These are phyloP conservation scores for Kodamaea nitidulidarum DNA, from an alignment of 805 yeast genomes.

Conservation along the genomic window DNA sequence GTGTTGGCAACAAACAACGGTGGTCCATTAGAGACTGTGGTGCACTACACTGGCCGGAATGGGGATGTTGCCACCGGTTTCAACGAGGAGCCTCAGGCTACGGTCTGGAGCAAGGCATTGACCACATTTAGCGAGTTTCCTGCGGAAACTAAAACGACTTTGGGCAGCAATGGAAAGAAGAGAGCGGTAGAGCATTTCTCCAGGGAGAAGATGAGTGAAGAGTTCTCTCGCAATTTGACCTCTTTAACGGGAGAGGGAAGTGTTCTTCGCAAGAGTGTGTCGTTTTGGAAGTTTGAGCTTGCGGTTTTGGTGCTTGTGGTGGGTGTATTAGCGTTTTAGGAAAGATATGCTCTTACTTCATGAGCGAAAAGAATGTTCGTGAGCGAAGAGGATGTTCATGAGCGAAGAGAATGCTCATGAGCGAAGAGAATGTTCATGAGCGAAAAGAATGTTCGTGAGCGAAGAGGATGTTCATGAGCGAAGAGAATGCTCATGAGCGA, in stretches of 20 bases:
- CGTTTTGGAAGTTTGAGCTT: constrained; percentile 12
- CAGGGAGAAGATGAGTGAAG: constrained; percentile 41
- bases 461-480: not conserved
- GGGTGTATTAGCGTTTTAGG: constrained; percentile 1
- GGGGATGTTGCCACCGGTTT: constrained; percentile 56
- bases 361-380: not conserved
- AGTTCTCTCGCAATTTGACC: constrained; percentile 19
- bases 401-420: not conserved
- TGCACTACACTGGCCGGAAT: constrained; percentile 27
- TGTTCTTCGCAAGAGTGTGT: constrained; percentile 6
- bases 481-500: not conserved
- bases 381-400: not conserved
- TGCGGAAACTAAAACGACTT: constrained; percentile 12
- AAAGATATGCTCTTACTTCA: too few species aligned
- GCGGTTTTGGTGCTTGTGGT: constrained; percentile 4
- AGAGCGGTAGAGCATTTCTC: constrained; percentile 41
- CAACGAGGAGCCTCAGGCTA: constrained; percentile 45
- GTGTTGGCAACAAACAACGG: constrained; percentile 86
- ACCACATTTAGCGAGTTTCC: constrained; percentile 29
- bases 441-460: not conserved
- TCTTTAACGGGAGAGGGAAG: not conserved
- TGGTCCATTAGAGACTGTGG: constrained; percentile 85
- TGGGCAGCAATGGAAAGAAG: constrained; percentile 34
- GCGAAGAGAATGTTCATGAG: not conserved
- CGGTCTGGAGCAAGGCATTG: constrained; percentile 54